Percentiles rank a stretch among this genome's conserved stretches.
phyloP scores from a whole-genome alignment of 2,329 filamentous ascomycete species.

The Penicillium thymicola region DNA sequence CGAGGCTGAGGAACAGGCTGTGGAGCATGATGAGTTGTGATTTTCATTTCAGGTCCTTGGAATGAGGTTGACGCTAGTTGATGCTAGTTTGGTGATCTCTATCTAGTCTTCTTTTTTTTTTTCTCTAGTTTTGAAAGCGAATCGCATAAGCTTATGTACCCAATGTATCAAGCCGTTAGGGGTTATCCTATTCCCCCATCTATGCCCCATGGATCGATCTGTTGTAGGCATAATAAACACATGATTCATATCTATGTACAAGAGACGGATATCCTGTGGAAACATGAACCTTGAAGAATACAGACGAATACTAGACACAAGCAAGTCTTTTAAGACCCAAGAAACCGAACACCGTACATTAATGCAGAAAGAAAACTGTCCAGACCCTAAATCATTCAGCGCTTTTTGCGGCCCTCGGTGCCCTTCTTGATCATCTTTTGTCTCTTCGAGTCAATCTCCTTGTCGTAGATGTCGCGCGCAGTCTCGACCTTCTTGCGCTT shows the following conservation, averaged over 20 bases:
- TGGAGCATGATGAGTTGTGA: constrained; percentile 47
- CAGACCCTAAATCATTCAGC: constrained; percentile 8
- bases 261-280: constrained; percentile 7
- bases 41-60: background rate
- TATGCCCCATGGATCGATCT: background rate
- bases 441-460: constrained; percentile 43
- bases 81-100: background rate
- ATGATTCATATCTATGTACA: constrained; percentile 27
- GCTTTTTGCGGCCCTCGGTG: constrained; percentile 37
- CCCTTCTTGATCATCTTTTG: constrained; percentile 47
- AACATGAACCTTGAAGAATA: constrained; percentile 11
- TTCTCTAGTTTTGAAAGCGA: background rate
- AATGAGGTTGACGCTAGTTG: background rate
- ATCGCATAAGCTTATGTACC: background rate
- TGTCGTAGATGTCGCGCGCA: constrained; percentile 48
- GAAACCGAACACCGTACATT: constrained; percentile 14
- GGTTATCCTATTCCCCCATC: background rate
- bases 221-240: constrained; percentile 2
- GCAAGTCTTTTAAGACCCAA: constrained; percentile 6
- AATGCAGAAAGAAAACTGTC: constrained; percentile 10
- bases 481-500: constrained; percentile 69
- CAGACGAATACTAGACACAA: constrained; percentile 8
- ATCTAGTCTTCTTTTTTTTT: background rate
- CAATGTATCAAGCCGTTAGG: background rate
- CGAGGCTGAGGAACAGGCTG: constrained; percentile 39